phyloP scores from a whole-genome alignment of 2,329 filamentous ascomycete genomes.

The Epichloe scottii region DNA sequence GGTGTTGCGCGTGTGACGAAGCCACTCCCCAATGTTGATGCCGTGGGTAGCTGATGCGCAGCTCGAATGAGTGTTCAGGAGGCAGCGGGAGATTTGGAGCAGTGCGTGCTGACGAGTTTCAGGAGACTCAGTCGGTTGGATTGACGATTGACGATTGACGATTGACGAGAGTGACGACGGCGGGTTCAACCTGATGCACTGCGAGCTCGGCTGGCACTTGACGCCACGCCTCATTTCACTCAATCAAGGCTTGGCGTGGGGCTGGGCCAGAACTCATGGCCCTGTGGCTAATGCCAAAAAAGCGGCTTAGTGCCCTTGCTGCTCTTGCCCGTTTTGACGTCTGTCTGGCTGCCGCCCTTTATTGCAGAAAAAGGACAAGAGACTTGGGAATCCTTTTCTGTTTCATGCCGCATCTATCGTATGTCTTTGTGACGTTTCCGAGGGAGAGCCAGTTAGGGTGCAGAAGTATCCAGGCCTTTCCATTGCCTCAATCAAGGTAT shows the following conservation, averaged over 20 bases:
- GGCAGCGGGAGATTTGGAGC: background rate
- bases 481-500: too few relatives aligned
- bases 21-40: background rate
- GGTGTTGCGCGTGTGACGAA: background rate
- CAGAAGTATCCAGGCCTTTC: too few relatives aligned
- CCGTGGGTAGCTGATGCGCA: background rate
- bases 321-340: background rate
- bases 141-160: background rate
- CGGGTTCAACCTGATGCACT: background rate
- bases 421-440: too few relatives aligned
- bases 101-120: background rate
- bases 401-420: too few relatives aligned
- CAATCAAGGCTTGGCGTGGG: background rate
- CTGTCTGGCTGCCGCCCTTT: too few relatives aligned
- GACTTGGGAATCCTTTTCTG: too few relatives aligned
- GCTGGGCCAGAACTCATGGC: background rate
- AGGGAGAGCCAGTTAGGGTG: too few relatives aligned
- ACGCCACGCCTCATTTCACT: background rate
- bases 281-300: background rate
- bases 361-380: too few relatives aligned
- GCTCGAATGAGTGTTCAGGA: background rate
- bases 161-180: background rate
- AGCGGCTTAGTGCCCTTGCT: background rate
- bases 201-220: background rate
- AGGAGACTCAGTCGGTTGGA: background rate